Evolutionary conservation across 306 rosid genomes (phyloP), one percentile per base, ranked within the genome.

Genomic region (Lathyrus aphaca): DNA sequence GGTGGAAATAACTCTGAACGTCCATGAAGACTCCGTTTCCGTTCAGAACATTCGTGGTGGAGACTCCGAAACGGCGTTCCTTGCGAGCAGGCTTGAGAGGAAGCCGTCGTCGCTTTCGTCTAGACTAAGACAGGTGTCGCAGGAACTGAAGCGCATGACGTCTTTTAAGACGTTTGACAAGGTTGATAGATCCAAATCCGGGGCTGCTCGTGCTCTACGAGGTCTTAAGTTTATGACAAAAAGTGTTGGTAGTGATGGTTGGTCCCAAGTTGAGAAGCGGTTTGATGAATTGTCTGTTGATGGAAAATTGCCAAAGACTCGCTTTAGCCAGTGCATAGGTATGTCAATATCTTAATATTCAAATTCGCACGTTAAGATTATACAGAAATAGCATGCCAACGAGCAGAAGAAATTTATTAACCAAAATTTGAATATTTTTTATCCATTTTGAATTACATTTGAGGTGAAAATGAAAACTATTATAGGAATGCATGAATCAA

Each of bases 291-390:
- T 92, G 6, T 79, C 88, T 4, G 64, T 81, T 23, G 86, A 89
- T 1, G 90, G 78, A 15, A 75, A 63, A 25, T 74, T 92, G 5
- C 87, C 87, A 48, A 87, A 87, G 57, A 75, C 86, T 3, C 76
- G 74, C 4, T 92, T 92, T 60, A 83, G 82, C 66, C 88, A 87
- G 58, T 91, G 97, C 73, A 82, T 91, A 77, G 97, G 96, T 91
- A 19, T 12, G 32, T 51, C 13, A 35, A 35, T 6, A 35, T 6
- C 1, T 0, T 6, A 32, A 6, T 23, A 23, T 23, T 23, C 27
- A 23, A 23, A 23, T 23, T 23, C 27, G 27, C 2, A 23, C 2
- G 27, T 23, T 23, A 23, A 23, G 27, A 23, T 23, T 23, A 23
- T 23, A 25, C 29, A 3, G 4, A 25, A 25, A 25, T 25, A 25